Evolutionary conservation across 768 basidiomycete genomes (phyloP), one percentile per base, ranked within the genome.

Genomic region (Suillus decipiens): DNA sequence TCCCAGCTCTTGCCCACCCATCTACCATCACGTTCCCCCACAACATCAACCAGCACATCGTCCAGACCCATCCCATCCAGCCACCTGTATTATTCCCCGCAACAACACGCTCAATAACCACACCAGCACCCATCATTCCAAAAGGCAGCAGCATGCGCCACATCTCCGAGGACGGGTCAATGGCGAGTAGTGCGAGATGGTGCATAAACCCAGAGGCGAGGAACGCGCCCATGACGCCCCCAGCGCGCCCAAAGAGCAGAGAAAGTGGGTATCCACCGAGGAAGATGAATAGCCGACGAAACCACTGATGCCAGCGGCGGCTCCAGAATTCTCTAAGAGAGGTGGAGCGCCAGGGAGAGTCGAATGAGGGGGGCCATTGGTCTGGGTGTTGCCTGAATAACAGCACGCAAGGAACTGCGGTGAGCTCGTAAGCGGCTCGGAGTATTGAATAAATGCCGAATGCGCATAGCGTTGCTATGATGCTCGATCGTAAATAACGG

Each of bases 141-240:
- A 89, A 90, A 63, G 83, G 85, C 1, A 81, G 79, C 0, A 75
- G 70, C 48, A 84, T 76, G 34, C 68, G 61, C 65, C 62, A 60
- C n/a, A 82, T 75, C 34, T 86, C 83, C 0, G 77, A 73, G 7
- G 79, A 81, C 8, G 74, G 70, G 2, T 82, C 81, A 77, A 86
- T 77, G 0, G 82, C 79, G 79, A 82, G 84, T 55, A 84, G 51
- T 6, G 81, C 80, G 6, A 81, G 51, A 61, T 84, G 77, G 64
- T 90, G 89, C 14, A 88, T 69, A 10, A 86, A 41, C 2, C 78
- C 87, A 0, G 89, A 90, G 5, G 82, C 69, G 1, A 83, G 63
- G 70, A 89, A 90, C 6, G 81, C 79, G 10, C 87, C 86, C 2
- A 89, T 45, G 2, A 89, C 73, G 1, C 72, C 76, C 2, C 84